phyloP scores from a whole-genome alignment of 768 basidiomycete genomes.

The Calocera viscosa region DNA sequence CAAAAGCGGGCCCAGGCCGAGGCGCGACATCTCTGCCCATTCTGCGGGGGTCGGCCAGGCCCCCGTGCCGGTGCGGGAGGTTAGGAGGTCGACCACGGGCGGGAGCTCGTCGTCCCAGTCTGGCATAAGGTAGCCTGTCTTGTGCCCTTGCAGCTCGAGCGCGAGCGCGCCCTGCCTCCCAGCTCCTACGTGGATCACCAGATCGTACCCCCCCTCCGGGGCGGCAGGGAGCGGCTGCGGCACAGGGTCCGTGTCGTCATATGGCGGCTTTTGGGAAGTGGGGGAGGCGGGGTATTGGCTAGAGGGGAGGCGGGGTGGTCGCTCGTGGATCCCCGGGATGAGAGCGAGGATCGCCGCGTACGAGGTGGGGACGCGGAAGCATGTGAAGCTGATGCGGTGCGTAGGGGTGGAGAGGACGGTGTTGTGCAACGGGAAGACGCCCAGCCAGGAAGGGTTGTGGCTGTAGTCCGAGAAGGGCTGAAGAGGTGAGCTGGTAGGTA shows the following conservation, averaged over 20 bases:
- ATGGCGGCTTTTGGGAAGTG: constrained; percentile 30
- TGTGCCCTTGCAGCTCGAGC: constrained; percentile 55
- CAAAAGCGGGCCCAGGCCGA: neutral
- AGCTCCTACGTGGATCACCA: constrained; percentile 59
- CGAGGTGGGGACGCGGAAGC: constrained; percentile 44
- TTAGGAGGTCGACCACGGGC: constrained; percentile 22
- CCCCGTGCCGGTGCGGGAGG: neutral
- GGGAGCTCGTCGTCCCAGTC: constrained; percentile 49
- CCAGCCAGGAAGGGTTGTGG: constrained; percentile 62
- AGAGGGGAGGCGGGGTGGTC: constrained; percentile 30
- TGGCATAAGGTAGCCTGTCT: constrained; percentile 55
- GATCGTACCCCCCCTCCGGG: constrained; percentile 43
- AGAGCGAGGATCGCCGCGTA: constrained; percentile 45
- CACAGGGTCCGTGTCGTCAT: neutral
- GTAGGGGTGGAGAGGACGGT: constrained; percentile 35
- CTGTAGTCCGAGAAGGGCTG: constrained; percentile 46
- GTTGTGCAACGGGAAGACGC: constrained; percentile 51
- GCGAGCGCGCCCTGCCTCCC: constrained; percentile 47
- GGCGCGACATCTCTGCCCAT: neutral
- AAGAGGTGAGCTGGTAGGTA: neutral
- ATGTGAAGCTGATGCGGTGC: constrained; percentile 46
- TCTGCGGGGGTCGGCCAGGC: neutral
- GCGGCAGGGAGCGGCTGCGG: constrained; percentile 28
- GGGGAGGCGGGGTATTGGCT: constrained; percentile 35
- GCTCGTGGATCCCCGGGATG: constrained; percentile 44